Evolutionary conservation across 768 basidiomycete species (phyloP).

Genomic region (Pleurotus sapidus): DNA sequence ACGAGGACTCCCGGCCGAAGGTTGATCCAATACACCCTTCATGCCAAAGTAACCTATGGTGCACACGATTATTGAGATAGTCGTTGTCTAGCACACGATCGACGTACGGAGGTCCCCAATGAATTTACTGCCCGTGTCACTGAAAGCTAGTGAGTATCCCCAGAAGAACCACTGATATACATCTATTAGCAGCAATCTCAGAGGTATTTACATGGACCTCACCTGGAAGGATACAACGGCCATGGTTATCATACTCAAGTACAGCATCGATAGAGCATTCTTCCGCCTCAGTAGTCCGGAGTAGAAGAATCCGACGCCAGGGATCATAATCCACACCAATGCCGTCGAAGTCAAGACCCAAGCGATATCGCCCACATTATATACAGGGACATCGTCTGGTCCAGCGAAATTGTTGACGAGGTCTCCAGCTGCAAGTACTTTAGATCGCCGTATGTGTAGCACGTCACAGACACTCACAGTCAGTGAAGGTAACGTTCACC

Average conservation of each 20-base stretch:
- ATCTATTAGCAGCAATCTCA: too few species aligned
- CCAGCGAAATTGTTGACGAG: conserved; percentile 5
- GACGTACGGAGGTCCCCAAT: conserved; percentile 81
- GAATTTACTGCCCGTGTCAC: conserved; percentile 63
- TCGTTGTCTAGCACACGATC: neutral
- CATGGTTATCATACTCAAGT: conserved; percentile 70
- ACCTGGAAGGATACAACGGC: conserved; percentile 87
- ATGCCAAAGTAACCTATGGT: conserved; percentile 76
- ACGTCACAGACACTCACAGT: neutral
- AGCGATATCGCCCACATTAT: conserved; percentile 48
- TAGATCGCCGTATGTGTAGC: neutral
- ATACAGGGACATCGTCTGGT: conserved; percentile 13
- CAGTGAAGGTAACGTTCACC: neutral
- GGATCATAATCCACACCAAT: conserved; percentile 84
- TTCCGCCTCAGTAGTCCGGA: conserved; percentile 89
- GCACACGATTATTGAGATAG: neutral
- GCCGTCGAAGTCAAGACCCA: conserved; percentile 72
- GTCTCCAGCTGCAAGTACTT: neutral
- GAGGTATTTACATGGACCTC: conserved; percentile 18
- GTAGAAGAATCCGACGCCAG: conserved; percentile 86
- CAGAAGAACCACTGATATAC: conserved; percentile 87
- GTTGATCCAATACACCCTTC: conserved; percentile 70
- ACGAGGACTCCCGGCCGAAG: conserved; percentile 67
- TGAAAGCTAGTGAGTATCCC: conserved; percentile 93
- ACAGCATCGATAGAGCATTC: conserved; percentile 93